Percentiles rank a stretch among this genome's conserved stretches.
Evolutionary conservation across 345 rosid genomes (phyloP).

Genomic region (Dipteronia sinensis): DNA sequence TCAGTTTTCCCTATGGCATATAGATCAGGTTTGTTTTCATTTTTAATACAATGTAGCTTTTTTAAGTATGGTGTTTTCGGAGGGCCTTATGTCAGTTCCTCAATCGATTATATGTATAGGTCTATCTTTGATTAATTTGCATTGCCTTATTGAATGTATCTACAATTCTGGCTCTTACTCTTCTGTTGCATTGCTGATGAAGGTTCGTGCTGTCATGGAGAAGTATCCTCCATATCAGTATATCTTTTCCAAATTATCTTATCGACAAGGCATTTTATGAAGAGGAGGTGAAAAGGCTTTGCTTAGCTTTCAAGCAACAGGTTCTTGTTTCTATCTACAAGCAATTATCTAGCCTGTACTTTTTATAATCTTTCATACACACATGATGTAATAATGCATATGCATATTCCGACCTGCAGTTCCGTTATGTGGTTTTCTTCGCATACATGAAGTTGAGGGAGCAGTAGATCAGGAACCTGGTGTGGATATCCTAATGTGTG

Average conservation of each 20-base stretch:
- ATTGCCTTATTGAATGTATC: background rate
- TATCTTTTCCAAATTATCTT: slow-evolving; percentile 79
- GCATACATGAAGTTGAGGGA: slow-evolving; percentile 96
- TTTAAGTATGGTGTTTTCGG: too few species aligned
- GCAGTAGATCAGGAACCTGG: slow-evolving; percentile 97
- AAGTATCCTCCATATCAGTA: slow-evolving; percentile 94
- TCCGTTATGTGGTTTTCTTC: slow-evolving; percentile 90
- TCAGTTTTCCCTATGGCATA: too few species aligned
- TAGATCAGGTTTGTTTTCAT: slow-evolving; percentile 68
- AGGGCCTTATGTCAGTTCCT: too few species aligned
- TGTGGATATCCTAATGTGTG: slow-evolving; percentile 99
- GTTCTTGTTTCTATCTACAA: too few species aligned
- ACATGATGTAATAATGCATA: background rate
- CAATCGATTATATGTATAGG: too few species aligned
- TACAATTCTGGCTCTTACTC: slow-evolving; percentile 14
- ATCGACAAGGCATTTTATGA: slow-evolving; percentile 97
- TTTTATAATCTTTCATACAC: background rate
- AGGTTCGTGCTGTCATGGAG: slow-evolving; percentile 95
- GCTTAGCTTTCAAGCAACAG: slow-evolving; percentile 39
- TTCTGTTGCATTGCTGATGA: slow-evolving; percentile 20
- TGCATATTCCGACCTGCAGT: slow-evolving; percentile 46
- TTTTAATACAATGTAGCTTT: background rate
- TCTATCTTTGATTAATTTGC: background rate
- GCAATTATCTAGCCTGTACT: too few species aligned
- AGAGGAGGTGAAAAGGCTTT: slow-evolving; percentile 98